A percentile compares a stretch with the other conserved stretches of the same genome.
Evolutionary conservation across 2,329 filamentous ascomycete genomes (phyloP).

Genomic region (Ascochyta fabae): DNA sequence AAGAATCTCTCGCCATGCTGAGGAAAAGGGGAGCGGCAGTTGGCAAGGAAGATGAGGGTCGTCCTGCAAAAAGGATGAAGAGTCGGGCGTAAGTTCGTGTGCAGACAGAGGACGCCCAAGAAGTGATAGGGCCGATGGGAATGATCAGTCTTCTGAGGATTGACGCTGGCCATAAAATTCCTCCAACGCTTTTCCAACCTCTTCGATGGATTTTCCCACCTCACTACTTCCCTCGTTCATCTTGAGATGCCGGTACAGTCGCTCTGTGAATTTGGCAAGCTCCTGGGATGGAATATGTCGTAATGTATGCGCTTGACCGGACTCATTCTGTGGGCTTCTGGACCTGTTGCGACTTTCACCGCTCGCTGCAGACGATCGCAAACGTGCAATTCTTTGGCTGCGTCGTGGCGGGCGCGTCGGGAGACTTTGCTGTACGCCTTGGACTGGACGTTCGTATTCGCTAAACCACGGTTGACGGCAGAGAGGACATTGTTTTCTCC

Average conservation of each 20-base stretch:
- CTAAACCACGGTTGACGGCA: slow-evolving; percentile 4
- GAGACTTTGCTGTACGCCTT: neutral
- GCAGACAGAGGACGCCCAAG: neutral
- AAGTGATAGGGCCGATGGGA: neutral
- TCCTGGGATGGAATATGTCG: neutral
- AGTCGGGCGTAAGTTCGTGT: neutral
- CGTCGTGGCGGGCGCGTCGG: neutral
- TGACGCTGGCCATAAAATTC: neutral
- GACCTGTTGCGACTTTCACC: neutral
- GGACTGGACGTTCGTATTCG: neutral
- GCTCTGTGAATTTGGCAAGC: neutral
- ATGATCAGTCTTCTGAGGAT: neutral
- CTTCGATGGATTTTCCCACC: neutral
- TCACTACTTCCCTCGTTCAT: slow-evolving; percentile 2
- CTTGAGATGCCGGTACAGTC: neutral
- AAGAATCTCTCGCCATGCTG: slow-evolving; percentile 21
- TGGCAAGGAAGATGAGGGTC: neutral
- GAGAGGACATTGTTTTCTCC: slow-evolving; percentile 9
- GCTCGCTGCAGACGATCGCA: neutral
- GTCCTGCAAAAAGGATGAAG: slow-evolving; percentile 10
- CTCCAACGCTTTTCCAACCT: neutral
- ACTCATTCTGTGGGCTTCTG: neutral
- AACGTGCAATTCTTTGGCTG: neutral
- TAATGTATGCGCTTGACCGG: neutral
- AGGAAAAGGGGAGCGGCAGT: neutral